These are phyloP conservation scores for Colletotrichum kahawae DNA, from an alignment of 2,329 filamentous ascomycete species.

Conservation along the genomic window DNA sequence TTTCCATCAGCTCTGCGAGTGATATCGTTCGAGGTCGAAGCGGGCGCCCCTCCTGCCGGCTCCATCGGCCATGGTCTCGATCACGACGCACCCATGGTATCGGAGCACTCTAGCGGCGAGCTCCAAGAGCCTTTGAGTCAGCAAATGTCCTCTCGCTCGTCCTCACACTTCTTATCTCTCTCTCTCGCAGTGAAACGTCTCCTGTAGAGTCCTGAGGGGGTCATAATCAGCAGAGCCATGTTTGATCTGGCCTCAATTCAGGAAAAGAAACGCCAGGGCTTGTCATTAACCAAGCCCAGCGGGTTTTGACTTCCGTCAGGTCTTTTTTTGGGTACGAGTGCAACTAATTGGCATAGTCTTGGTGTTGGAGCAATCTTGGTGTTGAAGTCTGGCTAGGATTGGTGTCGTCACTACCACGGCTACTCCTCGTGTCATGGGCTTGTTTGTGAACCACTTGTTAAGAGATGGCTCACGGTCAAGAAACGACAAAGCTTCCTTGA, in stretches of 20 bases:
- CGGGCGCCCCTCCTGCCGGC: not conserved
- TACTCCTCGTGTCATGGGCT: not conserved
- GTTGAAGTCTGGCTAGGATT: not conserved
- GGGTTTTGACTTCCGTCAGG: not conserved
- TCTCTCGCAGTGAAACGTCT: not conserved
- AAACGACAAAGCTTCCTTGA: not conserved
- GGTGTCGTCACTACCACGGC: not conserved
- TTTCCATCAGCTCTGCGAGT: not conserved
- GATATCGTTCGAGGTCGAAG: not conserved
- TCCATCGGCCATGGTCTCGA: not conserved
- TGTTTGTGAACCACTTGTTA: not conserved
- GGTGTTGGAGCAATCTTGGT: no score
- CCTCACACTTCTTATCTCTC: not conserved
- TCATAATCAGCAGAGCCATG: not conserved
- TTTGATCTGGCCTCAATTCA: not conserved
- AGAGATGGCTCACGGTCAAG: not conserved
- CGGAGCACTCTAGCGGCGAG: not conserved
- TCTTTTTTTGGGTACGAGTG: not conserved
- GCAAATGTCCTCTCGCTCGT: not conserved
- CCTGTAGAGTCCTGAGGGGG: not conserved
- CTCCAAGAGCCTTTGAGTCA: fast-evolving
- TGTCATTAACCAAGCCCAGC: not conserved
- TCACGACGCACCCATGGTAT: not conserved
- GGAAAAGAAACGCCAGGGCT: not conserved
- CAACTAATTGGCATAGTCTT: not conserved